phyloP scores from a whole-genome alignment of 202 grass and related monocot genomes.

The Hordeum pubiflorum region DNA sequence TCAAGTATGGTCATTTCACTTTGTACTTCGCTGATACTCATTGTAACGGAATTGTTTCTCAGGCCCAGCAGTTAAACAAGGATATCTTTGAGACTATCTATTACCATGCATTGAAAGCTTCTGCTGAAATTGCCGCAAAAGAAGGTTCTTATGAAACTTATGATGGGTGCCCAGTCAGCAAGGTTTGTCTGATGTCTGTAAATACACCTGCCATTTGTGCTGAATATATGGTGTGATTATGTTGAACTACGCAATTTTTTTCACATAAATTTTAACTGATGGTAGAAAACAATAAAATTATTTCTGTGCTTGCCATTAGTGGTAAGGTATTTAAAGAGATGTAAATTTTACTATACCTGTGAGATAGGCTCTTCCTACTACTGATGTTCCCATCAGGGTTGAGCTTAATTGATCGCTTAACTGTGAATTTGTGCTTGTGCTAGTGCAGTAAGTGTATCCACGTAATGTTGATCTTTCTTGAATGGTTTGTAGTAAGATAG shows the following conservation, averaged over 20 bases:
- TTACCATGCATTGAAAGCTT: slow-evolving; percentile 60
- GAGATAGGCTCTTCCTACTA: not conserved
- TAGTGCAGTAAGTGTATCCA: not conserved
- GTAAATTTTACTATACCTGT: not conserved
- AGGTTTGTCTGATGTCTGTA: slow-evolving; percentile 28
- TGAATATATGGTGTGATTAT: not conserved
- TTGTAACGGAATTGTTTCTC: slow-evolving; percentile 1
- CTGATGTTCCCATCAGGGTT: not conserved
- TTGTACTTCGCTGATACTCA: not conserved
- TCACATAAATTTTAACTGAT: not conserved
- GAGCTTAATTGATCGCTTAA: not conserved
- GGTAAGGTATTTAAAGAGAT: not conserved
- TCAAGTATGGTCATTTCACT: not conserved
- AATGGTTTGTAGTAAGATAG: not conserved
- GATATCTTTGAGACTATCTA: slow-evolving; percentile 73
- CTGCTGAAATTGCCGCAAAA: slow-evolving; percentile 50
- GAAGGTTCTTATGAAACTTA: slow-evolving; percentile 70
- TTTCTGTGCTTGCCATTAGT: not conserved
- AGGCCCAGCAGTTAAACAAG: slow-evolving; percentile 66
- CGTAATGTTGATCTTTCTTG: not conserved
- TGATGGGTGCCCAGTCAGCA: slow-evolving; percentile 48
- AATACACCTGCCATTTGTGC: not conserved
- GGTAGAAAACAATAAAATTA: not conserved
- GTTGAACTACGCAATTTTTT: not conserved
- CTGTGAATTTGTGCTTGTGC: not conserved